A percentile compares a stretch with the other conserved stretches of the same genome.
These are phyloP conservation scores for Amanita fuliginea DNA, from an alignment of 768 basidiomycete species.

Conservation along the genomic window DNA sequence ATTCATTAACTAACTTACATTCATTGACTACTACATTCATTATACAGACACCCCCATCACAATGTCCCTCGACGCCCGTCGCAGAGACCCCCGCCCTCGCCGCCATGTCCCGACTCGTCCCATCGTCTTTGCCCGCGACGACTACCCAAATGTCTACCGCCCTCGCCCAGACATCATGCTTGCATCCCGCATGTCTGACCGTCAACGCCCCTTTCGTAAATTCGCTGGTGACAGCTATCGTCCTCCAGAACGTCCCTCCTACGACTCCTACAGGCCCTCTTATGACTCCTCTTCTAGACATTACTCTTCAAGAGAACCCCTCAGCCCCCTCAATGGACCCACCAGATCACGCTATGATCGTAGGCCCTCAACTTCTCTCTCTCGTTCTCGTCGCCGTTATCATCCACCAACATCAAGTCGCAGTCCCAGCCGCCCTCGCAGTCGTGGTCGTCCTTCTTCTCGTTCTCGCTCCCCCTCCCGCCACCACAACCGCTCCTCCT, in stretches of 20 bases:
- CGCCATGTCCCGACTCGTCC: constrained; percentile 36
- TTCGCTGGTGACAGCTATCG: constrained; percentile 39
- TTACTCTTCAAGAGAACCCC: constrained; percentile 14
- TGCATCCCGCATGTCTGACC: constrained; percentile 3
- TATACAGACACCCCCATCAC: too few species aligned
- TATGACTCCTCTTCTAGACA: constrained; percentile 26
- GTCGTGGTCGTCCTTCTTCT: not conserved
- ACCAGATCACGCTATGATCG: constrained; percentile 8
- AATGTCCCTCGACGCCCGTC: constrained; percentile 5
- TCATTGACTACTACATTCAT: not conserved
- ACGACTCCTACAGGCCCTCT: constrained; percentile 43
- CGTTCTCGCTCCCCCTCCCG: too few species aligned
- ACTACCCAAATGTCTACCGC: constrained; percentile 30
- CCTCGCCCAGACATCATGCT: constrained; percentile 12
- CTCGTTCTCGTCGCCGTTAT: constrained; percentile 10
- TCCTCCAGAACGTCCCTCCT: constrained; percentile 24
- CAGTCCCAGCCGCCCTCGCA: not conserved
- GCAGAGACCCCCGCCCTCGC: constrained; percentile 27
- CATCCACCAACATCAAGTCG: not conserved
- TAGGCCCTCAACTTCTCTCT: constrained; percentile 15
- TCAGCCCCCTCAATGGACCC: constrained; percentile 5
- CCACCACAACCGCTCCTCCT: too few species aligned
- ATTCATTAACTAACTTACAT: not conserved
- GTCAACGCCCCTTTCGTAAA: not conserved
- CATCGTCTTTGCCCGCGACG: constrained; percentile 8